Base-by-base conservation (phyloP, 805 yeast genomes). In the Zygoascus tannicola region DNA sequence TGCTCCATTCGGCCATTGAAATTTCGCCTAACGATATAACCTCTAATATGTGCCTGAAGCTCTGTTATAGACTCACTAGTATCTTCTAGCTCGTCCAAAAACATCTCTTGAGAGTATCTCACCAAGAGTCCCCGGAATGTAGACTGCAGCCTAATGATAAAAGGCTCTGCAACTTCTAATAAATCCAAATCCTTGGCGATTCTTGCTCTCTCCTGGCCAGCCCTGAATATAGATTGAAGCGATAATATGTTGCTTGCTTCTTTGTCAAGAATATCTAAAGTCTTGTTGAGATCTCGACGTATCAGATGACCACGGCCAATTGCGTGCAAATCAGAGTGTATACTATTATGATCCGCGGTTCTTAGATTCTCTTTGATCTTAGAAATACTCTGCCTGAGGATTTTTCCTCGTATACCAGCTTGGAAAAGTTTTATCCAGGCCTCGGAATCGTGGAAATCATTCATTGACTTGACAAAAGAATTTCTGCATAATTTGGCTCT, bases 401-500 rank as follows among this genome's bases (percentile, higher is more conserved):
- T 18, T 2, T 50, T 55, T n/a, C 82, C 90, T 37, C 56, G 40
- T 12, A 38, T 21, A n/a, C 10, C 32, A 3, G 55, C 45, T 38
- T 52, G 54, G 64, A 28, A 75, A 53, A 43, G 21, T 12, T 22
- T 43, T 12, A 50, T 44, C 50, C 52, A 46, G 5, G 35, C 12
- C 22, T 43, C 50, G n/a, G 47, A 44, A 22, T 51, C 52, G n/a
- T 28, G 40, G 5, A 51, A 37, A n/a, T 36, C 42, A 22, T 47
- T 43, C 35, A 35, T 38, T 10, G 44, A 33, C 22, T 15, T 16
- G n/a, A 33, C 21, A 36, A 39, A 33, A 3, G 12, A 63, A 54
- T 78, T 80, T 48, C 94, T 66, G 1, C 71, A 61, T 22, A 80
- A 63, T 4, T 80, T 74, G 22, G 90, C 94, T 50, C 87, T 70